Conservation (phyloP, 1,284 basidiomycete species). For the Gymnopus androsaceus region DNA sequence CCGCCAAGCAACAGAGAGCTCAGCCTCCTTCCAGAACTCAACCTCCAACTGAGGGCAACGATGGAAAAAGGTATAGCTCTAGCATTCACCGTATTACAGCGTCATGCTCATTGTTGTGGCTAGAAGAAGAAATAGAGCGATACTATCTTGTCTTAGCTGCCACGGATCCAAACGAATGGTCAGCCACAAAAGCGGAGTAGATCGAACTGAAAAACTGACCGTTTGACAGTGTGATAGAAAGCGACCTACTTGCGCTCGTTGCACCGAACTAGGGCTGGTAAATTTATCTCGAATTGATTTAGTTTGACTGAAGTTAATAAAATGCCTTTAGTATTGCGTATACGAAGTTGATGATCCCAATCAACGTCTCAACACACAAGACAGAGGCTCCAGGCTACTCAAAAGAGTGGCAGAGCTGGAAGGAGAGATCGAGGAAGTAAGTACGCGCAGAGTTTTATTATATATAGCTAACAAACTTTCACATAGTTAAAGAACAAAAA, state of each 20-base stretch:
- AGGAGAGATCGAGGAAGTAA: constrained; percentile 77
- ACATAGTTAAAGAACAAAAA: constrained; percentile 71
- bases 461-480: no score
- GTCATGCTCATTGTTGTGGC: background rate
- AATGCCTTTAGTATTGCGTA: constrained; percentile 57
- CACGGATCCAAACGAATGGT: constrained; percentile 75
- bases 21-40: constrained; percentile 7
- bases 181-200: constrained; percentile 26
- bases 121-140: constrained; percentile 34
- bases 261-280: constrained; percentile 73
- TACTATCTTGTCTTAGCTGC: constrained; percentile 48
- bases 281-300: constrained; percentile 22
- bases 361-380: constrained; percentile 50
- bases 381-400: constrained; percentile 68
- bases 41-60: constrained; percentile 15
- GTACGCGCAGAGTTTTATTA: no score
- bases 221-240: constrained; percentile 64
- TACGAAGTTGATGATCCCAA: constrained; percentile 82
- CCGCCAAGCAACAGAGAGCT: constrained; percentile 7
- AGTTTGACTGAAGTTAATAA: constrained; percentile 6
- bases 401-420: constrained; percentile 82
- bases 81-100: background rate
- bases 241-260: constrained; percentile 67
- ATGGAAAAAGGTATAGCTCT: constrained; percentile 19
- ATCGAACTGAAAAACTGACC: background rate